These are phyloP conservation scores for Lagenidium sp. DNA, from an alignment of 352 stramenopile genomes.

Conservation along the genomic window DNA sequence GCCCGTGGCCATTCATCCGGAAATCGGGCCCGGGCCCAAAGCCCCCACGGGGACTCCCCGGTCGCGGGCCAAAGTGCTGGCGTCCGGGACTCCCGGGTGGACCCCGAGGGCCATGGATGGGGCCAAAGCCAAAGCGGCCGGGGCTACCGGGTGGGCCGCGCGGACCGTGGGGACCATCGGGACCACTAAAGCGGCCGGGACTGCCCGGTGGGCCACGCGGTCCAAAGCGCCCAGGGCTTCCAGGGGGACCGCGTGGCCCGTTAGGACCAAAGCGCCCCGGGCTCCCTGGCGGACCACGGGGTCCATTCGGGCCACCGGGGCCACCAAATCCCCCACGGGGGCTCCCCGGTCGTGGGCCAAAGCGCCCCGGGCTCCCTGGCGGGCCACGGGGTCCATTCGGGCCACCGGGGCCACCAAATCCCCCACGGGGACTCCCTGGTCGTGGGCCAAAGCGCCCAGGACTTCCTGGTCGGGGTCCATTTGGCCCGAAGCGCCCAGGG, in stretches of 20 bases:
- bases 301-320: neutral
- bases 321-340: too few species aligned
- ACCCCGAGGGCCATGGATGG: neutral
- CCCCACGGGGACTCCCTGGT: constrained; percentile 4
- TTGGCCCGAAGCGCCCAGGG: neutral
- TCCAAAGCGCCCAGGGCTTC: neutral
- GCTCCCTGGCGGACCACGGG: neutral
- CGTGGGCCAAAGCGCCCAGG: constrained; percentile 1
- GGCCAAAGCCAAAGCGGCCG: neutral
- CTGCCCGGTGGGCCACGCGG: neutral
- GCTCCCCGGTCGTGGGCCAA: constrained; percentile 3
- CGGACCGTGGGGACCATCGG: constrained; percentile 2
- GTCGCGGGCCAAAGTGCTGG: constrained; percentile 1
- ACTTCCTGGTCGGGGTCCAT: neutral
- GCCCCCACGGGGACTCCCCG: too few species aligned
- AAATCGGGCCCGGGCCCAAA: too few species aligned
- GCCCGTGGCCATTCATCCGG: neutral
- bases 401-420: neutral
- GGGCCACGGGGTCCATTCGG: neutral
- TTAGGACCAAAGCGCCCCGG: neutral
- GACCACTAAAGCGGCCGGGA: constrained; percentile 4
- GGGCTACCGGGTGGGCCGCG: constrained; percentile 1
- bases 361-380: neutral
- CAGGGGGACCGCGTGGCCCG: neutral
- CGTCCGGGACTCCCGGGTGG: neutral